Conservation (phyloP, 176 grass and related monocot species). For the Bonia amplexicaulis region DNA sequence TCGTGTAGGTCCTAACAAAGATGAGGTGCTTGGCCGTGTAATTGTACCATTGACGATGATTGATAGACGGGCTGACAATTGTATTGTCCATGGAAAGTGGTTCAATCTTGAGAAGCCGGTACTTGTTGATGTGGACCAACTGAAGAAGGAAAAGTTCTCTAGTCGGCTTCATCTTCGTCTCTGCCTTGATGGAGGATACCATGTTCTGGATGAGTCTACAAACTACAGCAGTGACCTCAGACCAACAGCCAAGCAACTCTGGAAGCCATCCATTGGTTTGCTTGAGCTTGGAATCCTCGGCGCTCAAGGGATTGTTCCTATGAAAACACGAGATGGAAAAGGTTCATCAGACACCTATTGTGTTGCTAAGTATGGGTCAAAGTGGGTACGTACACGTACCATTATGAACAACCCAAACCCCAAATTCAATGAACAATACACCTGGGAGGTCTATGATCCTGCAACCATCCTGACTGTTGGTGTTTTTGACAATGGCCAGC, state of each 20-base stretch:
- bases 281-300: constrained; percentile 89
- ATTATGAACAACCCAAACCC: constrained; percentile 76
- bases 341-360: constrained; percentile 93
- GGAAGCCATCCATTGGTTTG: constrained; percentile 91
- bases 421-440: constrained; percentile 94
- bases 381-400: constrained; percentile 89
- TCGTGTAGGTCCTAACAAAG: constrained; percentile 79
- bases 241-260: constrained; percentile 94
- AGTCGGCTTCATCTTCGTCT: constrained; percentile 81
- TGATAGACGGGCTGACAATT: constrained; percentile 71
- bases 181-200: constrained; percentile 92
- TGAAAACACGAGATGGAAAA: constrained; percentile 92
- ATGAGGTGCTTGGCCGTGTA: constrained; percentile 79
- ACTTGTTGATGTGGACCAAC: constrained; percentile 70
- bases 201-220: constrained; percentile 95
- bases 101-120: constrained; percentile 86
- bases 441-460: constrained; percentile 97
- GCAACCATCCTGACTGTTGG: constrained; percentile 82
- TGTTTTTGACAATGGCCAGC: constrained; percentile 93
- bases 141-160: constrained; percentile 92
- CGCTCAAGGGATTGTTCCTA: constrained; percentile 80
- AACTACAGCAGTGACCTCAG: constrained; percentile 95
- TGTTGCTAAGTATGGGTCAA: constrained; percentile 97
- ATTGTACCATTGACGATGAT: constrained; percentile 66
- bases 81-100: constrained; percentile 86